A percentile compares a stretch with the other conserved stretches of the same genome.
Conservation (phyloP, 352 stramenopile genomes). For the Phytophthora pisi region DNA sequence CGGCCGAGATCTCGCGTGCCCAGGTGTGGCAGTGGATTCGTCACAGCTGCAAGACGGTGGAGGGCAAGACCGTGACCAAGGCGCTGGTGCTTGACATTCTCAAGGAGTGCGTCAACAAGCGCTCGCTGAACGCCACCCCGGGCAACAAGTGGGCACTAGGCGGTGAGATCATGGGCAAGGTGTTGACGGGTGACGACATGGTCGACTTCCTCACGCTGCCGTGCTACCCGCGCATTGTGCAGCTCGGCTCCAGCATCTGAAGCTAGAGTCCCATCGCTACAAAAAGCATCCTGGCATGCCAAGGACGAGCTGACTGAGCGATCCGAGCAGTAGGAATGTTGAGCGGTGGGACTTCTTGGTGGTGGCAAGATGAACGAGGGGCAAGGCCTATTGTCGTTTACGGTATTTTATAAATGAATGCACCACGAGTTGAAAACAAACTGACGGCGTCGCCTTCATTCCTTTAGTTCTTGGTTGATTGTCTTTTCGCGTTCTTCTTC, state of each 20-base stretch:
- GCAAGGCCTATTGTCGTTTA: constrained; percentile 18
- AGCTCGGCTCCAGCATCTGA: constrained; percentile 75
- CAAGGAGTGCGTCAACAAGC: constrained; percentile 64
- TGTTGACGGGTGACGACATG: constrained; percentile 79
- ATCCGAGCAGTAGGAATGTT: constrained; percentile 35
- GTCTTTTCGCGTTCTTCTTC: background rate
- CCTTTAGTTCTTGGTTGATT: constrained; percentile 1
- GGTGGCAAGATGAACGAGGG: constrained; percentile 21
- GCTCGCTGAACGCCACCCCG: constrained; percentile 44
- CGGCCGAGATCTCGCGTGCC: constrained; percentile 93
- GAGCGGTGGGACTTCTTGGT: constrained; percentile 39
- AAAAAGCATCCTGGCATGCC: constrained; percentile 28
- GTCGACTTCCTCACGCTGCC: constrained; percentile 84
- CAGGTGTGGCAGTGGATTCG: constrained; percentile 95
- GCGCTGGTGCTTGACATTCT: constrained; percentile 65
- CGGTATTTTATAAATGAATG: constrained; percentile 38
- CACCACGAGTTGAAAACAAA: constrained; percentile 13
- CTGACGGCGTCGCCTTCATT: background rate
- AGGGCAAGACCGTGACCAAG: constrained; percentile 76
- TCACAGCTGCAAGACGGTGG: constrained; percentile 69
- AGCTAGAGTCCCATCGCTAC: constrained; percentile 47
- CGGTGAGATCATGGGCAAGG: constrained; percentile 68
- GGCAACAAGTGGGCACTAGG: constrained; percentile 74
- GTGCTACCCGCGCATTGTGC: constrained; percentile 84
- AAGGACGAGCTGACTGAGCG: constrained; percentile 31